phyloP scores from a whole-genome alignment of 805 yeast genomes.

The Sugiyamaella lignohabitans region DNA sequence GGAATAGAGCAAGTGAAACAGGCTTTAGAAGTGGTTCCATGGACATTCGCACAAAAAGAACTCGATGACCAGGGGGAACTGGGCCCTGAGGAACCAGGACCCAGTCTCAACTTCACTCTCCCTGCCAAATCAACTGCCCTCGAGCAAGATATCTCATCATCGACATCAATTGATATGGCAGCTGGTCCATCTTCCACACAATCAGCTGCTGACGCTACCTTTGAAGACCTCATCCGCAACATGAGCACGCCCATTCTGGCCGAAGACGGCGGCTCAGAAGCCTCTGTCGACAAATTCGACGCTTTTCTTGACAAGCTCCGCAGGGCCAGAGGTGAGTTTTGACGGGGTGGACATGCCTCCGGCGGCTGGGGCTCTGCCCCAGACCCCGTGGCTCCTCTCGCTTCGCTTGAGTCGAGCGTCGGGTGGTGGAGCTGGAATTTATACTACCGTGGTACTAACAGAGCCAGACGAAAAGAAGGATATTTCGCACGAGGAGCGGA shows the following conservation, averaged over 20 bases:
- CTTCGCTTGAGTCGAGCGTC: too few species aligned
- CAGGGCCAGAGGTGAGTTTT: neutral
- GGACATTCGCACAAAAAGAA: constrained; percentile 15
- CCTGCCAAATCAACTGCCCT: neutral
- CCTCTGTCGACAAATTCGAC: neutral
- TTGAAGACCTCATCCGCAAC: neutral
- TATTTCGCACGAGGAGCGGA: constrained; percentile 28
- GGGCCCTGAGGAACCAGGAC: constrained; percentile 1
- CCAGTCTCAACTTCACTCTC: neutral
- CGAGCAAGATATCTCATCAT: constrained; percentile 1
- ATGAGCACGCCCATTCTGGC: neutral
- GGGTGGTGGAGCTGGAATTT: neutral
- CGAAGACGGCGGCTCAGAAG: neutral
- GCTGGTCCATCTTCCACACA: too few species aligned
- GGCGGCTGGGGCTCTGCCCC: too few species aligned
- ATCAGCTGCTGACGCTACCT: too few species aligned
- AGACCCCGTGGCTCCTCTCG: too few species aligned
- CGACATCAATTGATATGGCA: too few species aligned
- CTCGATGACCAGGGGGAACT: constrained; percentile 12
- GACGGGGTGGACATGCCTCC: too few species aligned
- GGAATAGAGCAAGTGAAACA: constrained; percentile 28
- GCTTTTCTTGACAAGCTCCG: neutral
- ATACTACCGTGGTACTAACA: neutral
- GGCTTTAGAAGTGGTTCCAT: constrained; percentile 23
- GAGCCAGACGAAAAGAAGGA: constrained; percentile 8